Evolutionary conservation across 352 stramenopile genomes (phyloP).

Genomic region (Globisporangium paddicum): DNA sequence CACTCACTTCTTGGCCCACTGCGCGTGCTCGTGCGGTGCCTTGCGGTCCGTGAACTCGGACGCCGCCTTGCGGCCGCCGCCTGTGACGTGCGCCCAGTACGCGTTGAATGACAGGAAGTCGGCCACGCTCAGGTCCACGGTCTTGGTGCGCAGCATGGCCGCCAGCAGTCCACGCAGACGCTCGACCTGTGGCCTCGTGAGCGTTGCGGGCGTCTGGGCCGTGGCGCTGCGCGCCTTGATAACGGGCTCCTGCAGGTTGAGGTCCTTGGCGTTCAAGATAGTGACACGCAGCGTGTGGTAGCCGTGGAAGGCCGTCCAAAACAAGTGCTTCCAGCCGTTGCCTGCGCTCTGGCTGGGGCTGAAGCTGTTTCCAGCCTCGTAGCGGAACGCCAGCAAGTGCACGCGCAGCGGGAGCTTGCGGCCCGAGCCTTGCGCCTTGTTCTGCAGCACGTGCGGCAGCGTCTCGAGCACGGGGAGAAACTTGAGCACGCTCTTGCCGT

Average conservation of each 20-base stretch:
- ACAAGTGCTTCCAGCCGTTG: constrained; percentile 49
- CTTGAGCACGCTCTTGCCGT: constrained; percentile 67
- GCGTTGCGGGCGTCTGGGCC: constrained; percentile 22
- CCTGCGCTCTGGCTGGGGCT: constrained; percentile 68
- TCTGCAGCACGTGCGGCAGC: constrained; percentile 28
- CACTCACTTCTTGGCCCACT: constrained; percentile 46
- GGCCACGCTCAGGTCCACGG: constrained; percentile 52
- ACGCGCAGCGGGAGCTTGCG: constrained; percentile 31
- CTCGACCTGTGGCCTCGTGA: constrained; percentile 53
- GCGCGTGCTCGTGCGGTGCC: constrained; percentile 79
- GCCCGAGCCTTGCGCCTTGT: constrained; percentile 11
- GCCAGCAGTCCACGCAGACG: constrained; percentile 59
- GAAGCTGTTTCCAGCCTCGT: constrained; percentile 66
- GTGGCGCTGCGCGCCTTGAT: constrained; percentile 18
- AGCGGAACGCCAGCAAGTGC: constrained; percentile 75
- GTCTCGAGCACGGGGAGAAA: constrained; percentile 71
- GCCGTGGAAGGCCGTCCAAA: constrained; percentile 57
- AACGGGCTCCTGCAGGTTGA: constrained; percentile 45
- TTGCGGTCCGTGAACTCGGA: constrained; percentile 80
- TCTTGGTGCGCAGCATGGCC: constrained; percentile 77
- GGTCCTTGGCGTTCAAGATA: constrained; percentile 52
- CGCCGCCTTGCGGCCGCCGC: constrained; percentile 58
- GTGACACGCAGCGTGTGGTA: constrained; percentile 70
- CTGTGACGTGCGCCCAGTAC: constrained; percentile 79
- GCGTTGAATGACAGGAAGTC: constrained; percentile 81